Evolutionary conservation across 169 alveolate genomes (phyloP).

Genomic region (Plasmodium billcollinsi): DNA sequence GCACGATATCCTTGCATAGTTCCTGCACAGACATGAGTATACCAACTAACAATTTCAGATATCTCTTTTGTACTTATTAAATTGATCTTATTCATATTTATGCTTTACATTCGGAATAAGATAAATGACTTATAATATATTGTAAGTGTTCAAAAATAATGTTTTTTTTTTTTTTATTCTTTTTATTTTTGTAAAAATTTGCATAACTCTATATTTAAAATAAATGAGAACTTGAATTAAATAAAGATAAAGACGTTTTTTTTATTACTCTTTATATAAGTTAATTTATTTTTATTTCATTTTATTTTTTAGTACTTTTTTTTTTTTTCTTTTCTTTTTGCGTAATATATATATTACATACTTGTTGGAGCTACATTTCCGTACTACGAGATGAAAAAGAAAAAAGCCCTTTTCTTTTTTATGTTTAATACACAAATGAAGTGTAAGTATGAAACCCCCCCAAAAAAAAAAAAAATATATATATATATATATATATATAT

Average conservation of each 20-base stretch:
- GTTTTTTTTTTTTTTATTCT: background rate
- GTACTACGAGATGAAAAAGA: background rate
- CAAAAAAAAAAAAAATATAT: background rate
- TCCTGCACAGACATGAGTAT: conserved; percentile 75
- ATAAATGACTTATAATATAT: no score
- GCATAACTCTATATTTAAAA: no score
- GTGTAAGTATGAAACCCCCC: no score
- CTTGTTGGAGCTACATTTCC: no score
- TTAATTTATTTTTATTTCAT: no score
- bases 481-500: background rate
- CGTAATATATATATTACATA: background rate
- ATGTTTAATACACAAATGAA: background rate
- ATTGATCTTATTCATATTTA: conserved; percentile 45
- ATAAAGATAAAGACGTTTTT: no score
- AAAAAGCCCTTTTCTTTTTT: background rate
- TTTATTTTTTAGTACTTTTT: background rate
- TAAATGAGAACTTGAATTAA: no score
- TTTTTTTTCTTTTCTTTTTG: background rate
- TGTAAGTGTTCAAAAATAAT: background rate
- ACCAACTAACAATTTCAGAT: conserved; percentile 74
- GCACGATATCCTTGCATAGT: conserved; percentile 72
- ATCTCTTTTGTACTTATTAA: conserved; percentile 68
- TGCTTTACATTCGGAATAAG: background rate
- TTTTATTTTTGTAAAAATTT: background rate
- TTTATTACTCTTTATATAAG: no score